A percentile compares a stretch with the other conserved stretches of the same genome.
Evolutionary conservation across 352 stramenopile species (phyloP).

Genomic region (Hyaloperonospora brassicae): DNA sequence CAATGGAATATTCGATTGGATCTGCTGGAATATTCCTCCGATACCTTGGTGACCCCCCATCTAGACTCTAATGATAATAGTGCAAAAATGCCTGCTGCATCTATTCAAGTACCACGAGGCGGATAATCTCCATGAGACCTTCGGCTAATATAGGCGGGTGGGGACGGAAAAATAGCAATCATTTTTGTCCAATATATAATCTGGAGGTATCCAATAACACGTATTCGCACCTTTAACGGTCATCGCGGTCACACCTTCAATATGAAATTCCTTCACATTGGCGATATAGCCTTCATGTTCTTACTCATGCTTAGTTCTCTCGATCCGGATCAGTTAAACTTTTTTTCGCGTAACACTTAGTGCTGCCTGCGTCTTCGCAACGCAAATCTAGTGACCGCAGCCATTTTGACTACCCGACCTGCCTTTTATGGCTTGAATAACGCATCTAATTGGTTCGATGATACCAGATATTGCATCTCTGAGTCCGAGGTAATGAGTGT

Average conservation of each 20-base stretch:
- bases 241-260: not conserved
- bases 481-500: not conserved
- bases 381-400: too few relatives aligned
- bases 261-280: slow-evolving; percentile 4
- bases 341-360: slow-evolving; percentile 2
- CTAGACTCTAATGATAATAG: too few relatives aligned
- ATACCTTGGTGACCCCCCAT: too few relatives aligned
- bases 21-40: slow-evolving; percentile 2
- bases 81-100: too few relatives aligned
- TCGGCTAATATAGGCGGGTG: too few relatives aligned
- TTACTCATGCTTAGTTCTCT: too few relatives aligned
- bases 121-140: not conserved
- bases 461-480: not conserved
- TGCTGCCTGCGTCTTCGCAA: too few relatives aligned
- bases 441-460: not conserved
- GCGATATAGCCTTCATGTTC: slow-evolving; percentile 3
- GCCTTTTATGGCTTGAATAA: not conserved
- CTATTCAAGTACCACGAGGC: not conserved
- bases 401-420: not conserved
- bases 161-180: slow-evolving; percentile 4
- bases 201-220: slow-evolving; percentile 1
- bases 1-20: slow-evolving; percentile 6
- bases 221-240: too few relatives aligned
- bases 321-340: not conserved
- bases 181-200: slow-evolving; percentile 5